Percentiles rank a stretch among this genome's conserved stretches.
Evolutionary conservation across 176 grass and related monocot species (phyloP).

Genomic region (Thalia dealbata): DNA sequence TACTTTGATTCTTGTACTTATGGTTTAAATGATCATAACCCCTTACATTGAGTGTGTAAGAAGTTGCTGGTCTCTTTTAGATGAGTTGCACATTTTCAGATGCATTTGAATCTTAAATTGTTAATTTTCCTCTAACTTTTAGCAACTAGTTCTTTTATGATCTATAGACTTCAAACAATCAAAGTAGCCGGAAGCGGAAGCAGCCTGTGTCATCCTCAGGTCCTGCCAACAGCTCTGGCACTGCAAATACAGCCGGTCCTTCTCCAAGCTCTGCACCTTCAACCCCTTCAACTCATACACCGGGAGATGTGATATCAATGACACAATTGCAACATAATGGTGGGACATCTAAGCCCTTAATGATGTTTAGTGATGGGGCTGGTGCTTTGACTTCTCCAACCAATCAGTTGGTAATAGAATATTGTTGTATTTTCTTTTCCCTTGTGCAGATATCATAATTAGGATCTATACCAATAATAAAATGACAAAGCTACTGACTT

Average conservation of each 20-base stretch:
- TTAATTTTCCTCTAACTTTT: neutral
- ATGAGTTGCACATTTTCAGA: neutral
- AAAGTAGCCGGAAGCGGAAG: constrained; percentile 34
- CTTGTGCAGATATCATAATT: neutral
- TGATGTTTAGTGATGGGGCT: constrained; percentile 68
- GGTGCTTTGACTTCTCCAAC: constrained; percentile 78
- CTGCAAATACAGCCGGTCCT: constrained; percentile 84
- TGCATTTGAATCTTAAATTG: neutral
- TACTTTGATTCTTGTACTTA: neutral
- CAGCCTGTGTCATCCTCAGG: constrained; percentile 68
- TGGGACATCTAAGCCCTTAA: constrained; percentile 59
- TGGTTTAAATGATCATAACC: neutral
- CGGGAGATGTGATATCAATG: constrained; percentile 80
- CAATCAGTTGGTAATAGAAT: constrained; percentile 54
- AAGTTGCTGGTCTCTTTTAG: neutral
- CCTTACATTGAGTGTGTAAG: neutral
- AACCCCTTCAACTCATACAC: constrained; percentile 93
- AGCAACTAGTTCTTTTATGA: neutral
- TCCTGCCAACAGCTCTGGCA: constrained; percentile 82
- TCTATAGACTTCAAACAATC: constrained; percentile 41
- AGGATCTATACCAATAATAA: neutral
- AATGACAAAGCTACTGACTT: constrained; percentile 15
- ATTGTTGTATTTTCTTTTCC: neutral
- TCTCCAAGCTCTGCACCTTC: constrained; percentile 97
- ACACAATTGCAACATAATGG: constrained; percentile 74